Evolutionary conservation across 371 early-diverging fungal species (phyloP).

Genomic region (Umbelopsis sp.): DNA sequence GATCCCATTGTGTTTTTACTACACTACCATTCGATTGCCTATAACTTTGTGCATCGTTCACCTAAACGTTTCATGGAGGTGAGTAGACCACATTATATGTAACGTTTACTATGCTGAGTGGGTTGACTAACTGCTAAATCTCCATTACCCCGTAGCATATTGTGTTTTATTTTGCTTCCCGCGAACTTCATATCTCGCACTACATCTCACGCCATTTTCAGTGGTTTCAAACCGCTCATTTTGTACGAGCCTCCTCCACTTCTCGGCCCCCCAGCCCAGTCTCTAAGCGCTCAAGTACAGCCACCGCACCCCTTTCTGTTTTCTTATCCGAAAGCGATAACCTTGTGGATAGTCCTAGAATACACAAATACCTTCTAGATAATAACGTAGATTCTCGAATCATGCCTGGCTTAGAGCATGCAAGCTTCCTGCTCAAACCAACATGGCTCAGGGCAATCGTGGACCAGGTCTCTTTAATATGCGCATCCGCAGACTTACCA

Average conservation of each 20-base stretch:
- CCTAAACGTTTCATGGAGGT: constrained; percentile 66
- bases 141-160: constrained; percentile 36
- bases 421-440: constrained; percentile 50
- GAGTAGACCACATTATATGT: not conserved
- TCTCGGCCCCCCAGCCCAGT: constrained; percentile 9
- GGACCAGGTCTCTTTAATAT: constrained; percentile 16
- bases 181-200: constrained; percentile 69
- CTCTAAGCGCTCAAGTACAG: constrained; percentile 15
- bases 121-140: not conserved
- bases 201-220: constrained; percentile 70
- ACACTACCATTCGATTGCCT: constrained; percentile 48
- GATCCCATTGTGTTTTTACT: constrained; percentile 77
- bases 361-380: constrained; percentile 45
- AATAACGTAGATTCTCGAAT: constrained; percentile 45
- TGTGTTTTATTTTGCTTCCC: constrained; percentile 68
- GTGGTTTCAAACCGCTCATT: constrained; percentile 66
- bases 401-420: constrained; percentile 61
- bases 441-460: constrained; percentile 45
- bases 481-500: not conserved
- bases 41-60: constrained; percentile 69
- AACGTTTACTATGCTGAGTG: not conserved
- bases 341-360: constrained; percentile 52
- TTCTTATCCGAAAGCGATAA: constrained; percentile 55
- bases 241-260: constrained; percentile 22
- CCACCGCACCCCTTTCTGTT: constrained; percentile 18